Percentiles rank a stretch among this genome's conserved stretches.
phyloP scores from a whole-genome alignment of 352 stramenopile species.

The Phytophthora chlamydospora region DNA sequence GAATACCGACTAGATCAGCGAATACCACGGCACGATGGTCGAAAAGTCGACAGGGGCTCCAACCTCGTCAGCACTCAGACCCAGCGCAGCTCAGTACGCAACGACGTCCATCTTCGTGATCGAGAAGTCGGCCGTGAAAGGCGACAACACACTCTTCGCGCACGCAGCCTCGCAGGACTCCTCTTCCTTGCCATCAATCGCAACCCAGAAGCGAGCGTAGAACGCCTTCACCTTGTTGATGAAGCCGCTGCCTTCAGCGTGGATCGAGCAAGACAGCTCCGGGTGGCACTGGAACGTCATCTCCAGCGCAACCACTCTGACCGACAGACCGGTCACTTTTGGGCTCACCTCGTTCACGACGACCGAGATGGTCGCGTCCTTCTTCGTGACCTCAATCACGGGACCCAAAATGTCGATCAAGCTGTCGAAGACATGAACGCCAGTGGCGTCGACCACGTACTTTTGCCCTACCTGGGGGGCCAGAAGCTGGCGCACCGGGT shows the following conservation, averaged over 20 bases:
- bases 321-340: conserved; percentile 50
- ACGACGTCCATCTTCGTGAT: conserved; percentile 62
- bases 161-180: conserved; percentile 66
- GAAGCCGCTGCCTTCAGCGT: conserved; percentile 47
- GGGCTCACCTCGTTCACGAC: conserved; percentile 69
- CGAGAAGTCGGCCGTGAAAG: conserved; percentile 68
- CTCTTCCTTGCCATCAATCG: conserved; percentile 61
- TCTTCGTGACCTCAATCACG: conserved; percentile 60
- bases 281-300: conserved; percentile 61
- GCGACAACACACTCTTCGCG: conserved; percentile 59
- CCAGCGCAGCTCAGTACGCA: conserved; percentile 65
- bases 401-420: conserved; percentile 41
- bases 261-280: conserved; percentile 57
- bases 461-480: conserved; percentile 53
- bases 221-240: conserved; percentile 75
- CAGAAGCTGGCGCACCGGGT: conserved; percentile 64
- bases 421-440: conserved; percentile 47
- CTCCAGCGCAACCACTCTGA: conserved; percentile 53
- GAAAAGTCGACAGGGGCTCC: conserved; percentile 74
- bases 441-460: conserved; percentile 39
- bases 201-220: conserved; percentile 81
- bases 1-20: conserved; percentile 86
- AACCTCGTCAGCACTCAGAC: conserved; percentile 34
- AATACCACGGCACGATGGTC: conserved; percentile 81
- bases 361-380: conserved; percentile 44